Evolutionary conservation across 352 stramenopile species (phyloP).

Genomic region (Saprolegnia parasitica): DNA sequence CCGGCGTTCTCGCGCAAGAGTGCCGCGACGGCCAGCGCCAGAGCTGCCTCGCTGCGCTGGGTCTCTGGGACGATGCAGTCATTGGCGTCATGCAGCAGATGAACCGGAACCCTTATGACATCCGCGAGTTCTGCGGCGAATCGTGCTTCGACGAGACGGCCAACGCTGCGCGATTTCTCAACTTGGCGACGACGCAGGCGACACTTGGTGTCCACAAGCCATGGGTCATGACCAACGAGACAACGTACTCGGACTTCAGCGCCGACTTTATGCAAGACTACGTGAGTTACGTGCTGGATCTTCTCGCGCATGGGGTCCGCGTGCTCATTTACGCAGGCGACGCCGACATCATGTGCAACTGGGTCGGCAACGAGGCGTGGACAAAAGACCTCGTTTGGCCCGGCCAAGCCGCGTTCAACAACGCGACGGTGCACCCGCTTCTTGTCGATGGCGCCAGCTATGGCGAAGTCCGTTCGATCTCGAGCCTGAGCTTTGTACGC

Average conservation of each 20-base stretch:
- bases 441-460: slow-evolving; percentile 24
- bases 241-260: slow-evolving; percentile 93
- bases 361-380: slow-evolving; percentile 94
- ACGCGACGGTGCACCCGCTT: slow-evolving; percentile 36
- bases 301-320: slow-evolving; percentile 65
- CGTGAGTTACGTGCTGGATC: slow-evolving; percentile 46
- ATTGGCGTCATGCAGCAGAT: slow-evolving; percentile 31
- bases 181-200: slow-evolving; percentile 2
- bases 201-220: slow-evolving; percentile 29
- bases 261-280: slow-evolving; percentile 58
- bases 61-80: slow-evolving; percentile 36
- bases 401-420: slow-evolving; percentile 83
- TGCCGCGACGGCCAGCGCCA: slow-evolving; percentile 44
- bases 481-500: slow-evolving; percentile 35
- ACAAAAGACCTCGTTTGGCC: slow-evolving; percentile 89
- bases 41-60: slow-evolving; percentile 39
- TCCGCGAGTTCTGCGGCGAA: slow-evolving; percentile 22
- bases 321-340: slow-evolving; percentile 96
- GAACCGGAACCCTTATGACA: slow-evolving; percentile 22
- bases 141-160: background rate
- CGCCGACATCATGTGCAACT: slow-evolving; percentile 97
- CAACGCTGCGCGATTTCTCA: slow-evolving; percentile 15
- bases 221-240: slow-evolving; percentile 41
- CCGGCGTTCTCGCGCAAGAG: slow-evolving; percentile 24
- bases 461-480: slow-evolving; percentile 34